Conservation (phyloP, 2,329 filamentous ascomycete genomes). For the Botryotinia globosa region DNA sequence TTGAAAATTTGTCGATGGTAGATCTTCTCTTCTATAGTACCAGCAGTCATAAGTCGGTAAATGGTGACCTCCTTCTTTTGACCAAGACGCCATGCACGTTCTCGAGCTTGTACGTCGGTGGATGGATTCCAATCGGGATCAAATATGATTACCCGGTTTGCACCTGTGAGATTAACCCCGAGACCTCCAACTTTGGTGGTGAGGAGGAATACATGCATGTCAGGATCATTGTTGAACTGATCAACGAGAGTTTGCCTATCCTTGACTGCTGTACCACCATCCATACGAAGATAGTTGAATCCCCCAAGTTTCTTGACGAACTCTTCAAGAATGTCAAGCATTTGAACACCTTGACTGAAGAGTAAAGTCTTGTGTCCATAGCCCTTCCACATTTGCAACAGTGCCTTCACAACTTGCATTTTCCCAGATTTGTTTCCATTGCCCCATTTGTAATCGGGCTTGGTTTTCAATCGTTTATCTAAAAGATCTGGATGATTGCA, state of each 20-base stretch:
- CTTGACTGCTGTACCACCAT: slow-evolving; percentile 86
- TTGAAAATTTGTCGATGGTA: slow-evolving; percentile 99
- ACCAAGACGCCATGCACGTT: slow-evolving; percentile 91
- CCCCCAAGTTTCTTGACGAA: slow-evolving; percentile 67
- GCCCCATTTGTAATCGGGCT: slow-evolving; percentile 73
- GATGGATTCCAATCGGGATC: slow-evolving; percentile 99
- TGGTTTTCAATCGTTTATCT: slow-evolving; percentile 56
- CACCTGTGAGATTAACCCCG: slow-evolving; percentile 91
- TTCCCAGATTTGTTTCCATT: slow-evolving; percentile 80
- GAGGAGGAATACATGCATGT: slow-evolving; percentile 83
- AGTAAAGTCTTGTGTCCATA: slow-evolving; percentile 84
- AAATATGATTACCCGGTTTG: slow-evolving; percentile 94
- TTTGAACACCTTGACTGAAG: slow-evolving; percentile 90
- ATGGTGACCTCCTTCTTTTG: slow-evolving; percentile 95
- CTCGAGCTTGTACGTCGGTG: slow-evolving; percentile 90
- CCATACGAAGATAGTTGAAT: slow-evolving; percentile 84
- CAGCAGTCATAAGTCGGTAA: slow-evolving; percentile 95
- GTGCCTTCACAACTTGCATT: slow-evolving; percentile 87
- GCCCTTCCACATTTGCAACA: slow-evolving; percentile 84
- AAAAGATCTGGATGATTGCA: slow-evolving; percentile 95
- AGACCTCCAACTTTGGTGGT: slow-evolving; percentile 95
- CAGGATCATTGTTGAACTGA: slow-evolving; percentile 79
- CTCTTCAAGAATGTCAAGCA: slow-evolving; percentile 89
- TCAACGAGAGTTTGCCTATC: slow-evolving; percentile 88
- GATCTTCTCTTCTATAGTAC: slow-evolving; percentile 98